Evolutionary conservation across 1,284 basidiomycete genomes (phyloP), one percentile per base, ranked within the genome.

Genomic region (Cutaneotrichosporon cutaneum): DNA sequence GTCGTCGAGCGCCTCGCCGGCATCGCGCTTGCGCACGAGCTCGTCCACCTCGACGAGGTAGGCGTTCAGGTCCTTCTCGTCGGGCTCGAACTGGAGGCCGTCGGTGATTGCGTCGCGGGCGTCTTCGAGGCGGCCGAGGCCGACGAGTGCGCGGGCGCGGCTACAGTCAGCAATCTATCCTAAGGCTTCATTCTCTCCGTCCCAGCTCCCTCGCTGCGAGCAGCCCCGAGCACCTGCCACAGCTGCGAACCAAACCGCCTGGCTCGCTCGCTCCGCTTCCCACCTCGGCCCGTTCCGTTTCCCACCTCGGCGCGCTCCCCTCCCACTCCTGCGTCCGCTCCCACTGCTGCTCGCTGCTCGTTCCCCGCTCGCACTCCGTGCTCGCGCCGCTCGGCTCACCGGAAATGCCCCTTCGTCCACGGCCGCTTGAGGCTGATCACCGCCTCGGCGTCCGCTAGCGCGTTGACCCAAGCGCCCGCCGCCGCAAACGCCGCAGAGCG

Each of bases 391-490:
- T n/a, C n/a, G 30, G 76, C 90, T 90, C 3, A 90, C 67, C 95
- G 83, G 83, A 95, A 96, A 77, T 98, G 92, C 0, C 94, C 95
- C 77, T 98, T 98, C 70, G 88, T 87, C 95, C 95, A 99, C 30
- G 87, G 87, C 61, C 88, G 84, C 76, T 92, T 90, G 59, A 97
- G 81, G 67, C 86, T 81, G 50, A 95, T 88, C 68, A 97, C 93
- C 1, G 88, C 87, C 65, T 98, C 93, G 0, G 94, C 94, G 74
- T 99, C 95, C 24, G 89, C 88, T 8, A 97, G 81, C 2, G 94
- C 92, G 53, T 87, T 86, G 59, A 93, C 83, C 77, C 67, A 78
- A 22, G 94, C 90, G 8, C 86, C 86, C 1, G 85, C 82, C 64
- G 90, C 89, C 56, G 86, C 85, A 78, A 88, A 90, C 1, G 94